Evolutionary conservation across 2,329 filamentous ascomycete genomes (phyloP), one percentile per base, ranked within the genome.

Genomic region (Cordyceps fumosorosea): DNA sequence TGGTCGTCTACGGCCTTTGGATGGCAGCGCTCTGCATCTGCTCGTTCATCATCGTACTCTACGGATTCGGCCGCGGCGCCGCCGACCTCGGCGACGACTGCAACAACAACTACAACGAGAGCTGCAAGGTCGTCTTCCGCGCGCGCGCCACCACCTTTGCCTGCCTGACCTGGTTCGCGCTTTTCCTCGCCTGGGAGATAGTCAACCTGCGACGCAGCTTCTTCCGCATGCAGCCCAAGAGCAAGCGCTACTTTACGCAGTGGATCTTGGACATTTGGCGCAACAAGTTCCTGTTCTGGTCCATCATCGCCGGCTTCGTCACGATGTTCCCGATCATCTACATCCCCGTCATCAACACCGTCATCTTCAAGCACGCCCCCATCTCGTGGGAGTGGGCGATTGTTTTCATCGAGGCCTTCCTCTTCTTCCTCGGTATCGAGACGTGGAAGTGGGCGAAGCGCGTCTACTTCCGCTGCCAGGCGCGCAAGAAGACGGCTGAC

Each of bases 101-200:
- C 72, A 89, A 89, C 74, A 78, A 81, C 51, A 66, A 68, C 0
- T 85, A 85, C 69, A 77, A 73, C 14, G 67, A 74, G 0, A 71
- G 71, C 7, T 89, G 87, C 69, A 79, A 83, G 47, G 79, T 81
- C 0, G 84, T 89, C 5, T 89, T 87, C 79, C 84, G 85, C 18
- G 88, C 88, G 1, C 85, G 89, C 7, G 86, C 87, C 0, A 89
- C 88, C 1, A 88, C 85, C 5, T 91, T 91, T 70, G 86, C 86
- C 20, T 88, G 83, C 65, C 76, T 91, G 61, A 90, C 88, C 1
- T 91, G 88, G 88, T 88, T 86, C 63, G 86, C 87, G 0, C 80
- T 90, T 26, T 89, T 91, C 76, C 80, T 90, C 11, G 89, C 88
- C 0, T 91, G 88, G 89, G 87, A 91, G 69, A 88, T 90, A 81